These are phyloP conservation scores for Xanthoparmelia taractica DNA, from an alignment of 495 filamentous ascomycete species.

Conservation along the genomic window DNA sequence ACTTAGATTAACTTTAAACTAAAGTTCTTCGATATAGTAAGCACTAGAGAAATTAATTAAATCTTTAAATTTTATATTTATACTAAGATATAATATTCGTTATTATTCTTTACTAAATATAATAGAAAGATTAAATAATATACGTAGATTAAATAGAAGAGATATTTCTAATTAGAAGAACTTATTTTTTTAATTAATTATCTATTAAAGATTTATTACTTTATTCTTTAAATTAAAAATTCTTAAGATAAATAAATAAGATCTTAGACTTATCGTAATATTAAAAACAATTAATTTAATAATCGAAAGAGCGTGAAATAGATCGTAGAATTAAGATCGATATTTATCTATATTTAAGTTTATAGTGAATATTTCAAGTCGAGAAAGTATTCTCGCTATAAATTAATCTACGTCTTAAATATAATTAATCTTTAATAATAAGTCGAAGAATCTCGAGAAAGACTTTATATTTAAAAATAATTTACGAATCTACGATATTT, in stretches of 20 bases:
- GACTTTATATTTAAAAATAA: constrained; percentile 15
- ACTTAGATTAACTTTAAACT: background rate
- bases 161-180: background rate
- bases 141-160: background rate
- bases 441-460: constrained; percentile 5
- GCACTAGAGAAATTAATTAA: constrained; percentile 6
- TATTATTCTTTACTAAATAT: background rate
- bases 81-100: background rate
- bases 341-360: background rate
- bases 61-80: background rate
- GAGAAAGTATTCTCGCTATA: constrained; percentile 10
- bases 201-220: background rate
- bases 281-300: background rate
- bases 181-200: background rate
- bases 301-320: constrained; percentile 9
- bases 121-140: background rate
- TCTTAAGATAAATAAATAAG: background rate
- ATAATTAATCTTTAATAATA: constrained; percentile 8
- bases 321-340: constrained; percentile 13
- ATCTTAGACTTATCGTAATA: background rate
- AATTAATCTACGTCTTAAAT: background rate
- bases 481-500: constrained; percentile 13
- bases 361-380: constrained; percentile 7
- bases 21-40: background rate
- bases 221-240: background rate